A percentile compares a stretch with the other conserved stretches of the same genome.
phyloP scores from a whole-genome alignment of 768 basidiomycete genomes.

The Serpula lacrymans region DNA sequence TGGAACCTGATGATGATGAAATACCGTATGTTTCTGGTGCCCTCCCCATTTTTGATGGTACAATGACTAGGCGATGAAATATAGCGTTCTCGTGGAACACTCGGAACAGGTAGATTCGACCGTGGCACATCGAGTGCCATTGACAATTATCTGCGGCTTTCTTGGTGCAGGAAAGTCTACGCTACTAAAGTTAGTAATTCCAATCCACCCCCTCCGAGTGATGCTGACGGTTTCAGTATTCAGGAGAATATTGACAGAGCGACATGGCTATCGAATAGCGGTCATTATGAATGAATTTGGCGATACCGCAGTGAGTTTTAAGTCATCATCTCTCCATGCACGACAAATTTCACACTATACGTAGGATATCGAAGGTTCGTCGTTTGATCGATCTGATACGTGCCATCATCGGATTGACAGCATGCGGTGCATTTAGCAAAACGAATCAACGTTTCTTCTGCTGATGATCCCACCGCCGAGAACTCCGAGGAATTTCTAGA shows the following conservation, averaged over 20 bases:
- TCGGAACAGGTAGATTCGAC: constrained; percentile 3
- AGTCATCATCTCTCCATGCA: constrained; percentile 3
- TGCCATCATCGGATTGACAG: constrained; percentile 1
- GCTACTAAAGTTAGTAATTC: constrained; percentile 65
- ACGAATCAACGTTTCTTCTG: constrained; percentile 77
- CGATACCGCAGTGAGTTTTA: constrained; percentile 76
- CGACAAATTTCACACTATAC: constrained; percentile 19
- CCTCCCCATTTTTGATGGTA: constrained; percentile 9
- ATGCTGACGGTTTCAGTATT: background rate
- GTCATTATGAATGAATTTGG: constrained; percentile 99
- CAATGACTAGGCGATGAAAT: background rate
- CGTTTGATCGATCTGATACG: constrained; percentile 1
- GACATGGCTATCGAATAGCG: constrained; percentile 93
- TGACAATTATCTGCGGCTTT: constrained; percentile 94
- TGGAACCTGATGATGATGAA: constrained; percentile 58
- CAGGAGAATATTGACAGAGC: constrained; percentile 86
- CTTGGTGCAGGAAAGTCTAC: constrained; percentile 96
- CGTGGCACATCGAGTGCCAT: constrained; percentile 54
- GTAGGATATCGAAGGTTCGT: constrained; percentile 88
- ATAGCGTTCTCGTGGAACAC: constrained; percentile 30
- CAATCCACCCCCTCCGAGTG: too few species aligned
- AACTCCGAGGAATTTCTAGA: constrained; percentile 86
- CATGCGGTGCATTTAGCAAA: constrained; percentile 60
- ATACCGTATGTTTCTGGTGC: constrained; percentile 44
- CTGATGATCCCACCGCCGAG: constrained; percentile 57